A percentile compares a stretch with the other conserved stretches of the same genome.
phyloP scores from a whole-genome alignment of 2,329 filamentous ascomycete genomes.

The Paraphoma chrysanthemicola region DNA sequence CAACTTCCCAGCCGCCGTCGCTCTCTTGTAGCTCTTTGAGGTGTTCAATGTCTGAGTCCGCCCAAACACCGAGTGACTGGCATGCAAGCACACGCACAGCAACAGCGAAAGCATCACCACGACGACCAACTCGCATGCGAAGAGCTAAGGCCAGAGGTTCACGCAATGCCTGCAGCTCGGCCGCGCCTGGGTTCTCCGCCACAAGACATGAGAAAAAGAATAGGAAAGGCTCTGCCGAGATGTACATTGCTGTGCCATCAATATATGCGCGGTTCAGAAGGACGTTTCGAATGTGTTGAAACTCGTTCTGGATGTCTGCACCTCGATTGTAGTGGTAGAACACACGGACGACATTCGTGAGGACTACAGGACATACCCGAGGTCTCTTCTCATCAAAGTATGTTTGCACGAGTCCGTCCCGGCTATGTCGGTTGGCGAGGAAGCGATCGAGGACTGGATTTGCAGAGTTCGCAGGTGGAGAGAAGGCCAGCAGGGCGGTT shows the following conservation, averaged over 20 bases:
- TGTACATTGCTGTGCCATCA: slow-evolving; percentile 43
- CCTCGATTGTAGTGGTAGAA: slow-evolving; percentile 42
- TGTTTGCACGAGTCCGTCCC: slow-evolving; percentile 48
- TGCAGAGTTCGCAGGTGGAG: slow-evolving; percentile 7
- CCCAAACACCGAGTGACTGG: slow-evolving; percentile 26
- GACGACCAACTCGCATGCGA: slow-evolving; percentile 28
- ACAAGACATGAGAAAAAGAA: slow-evolving; percentile 37
- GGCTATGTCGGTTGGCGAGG: slow-evolving; percentile 47
- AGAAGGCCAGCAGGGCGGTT: slow-evolving; percentile 34
- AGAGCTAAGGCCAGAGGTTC: slow-evolving; percentile 28
- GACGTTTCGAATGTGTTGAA: slow-evolving; percentile 27
- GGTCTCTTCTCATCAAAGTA: slow-evolving; percentile 39
- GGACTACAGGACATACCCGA: slow-evolving; percentile 38
- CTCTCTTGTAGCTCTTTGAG: slow-evolving; percentile 37
- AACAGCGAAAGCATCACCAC: slow-evolving; percentile 32
- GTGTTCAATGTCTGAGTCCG: slow-evolving; percentile 12
- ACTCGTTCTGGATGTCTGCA: slow-evolving; percentile 23
- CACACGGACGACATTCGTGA: slow-evolving; percentile 40
- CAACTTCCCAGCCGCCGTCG: slow-evolving; percentile 47
- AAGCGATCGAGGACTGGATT: slow-evolving; percentile 15
- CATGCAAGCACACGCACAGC: slow-evolving; percentile 39
- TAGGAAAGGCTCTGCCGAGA: slow-evolving; percentile 41
- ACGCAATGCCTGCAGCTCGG: slow-evolving; percentile 27
- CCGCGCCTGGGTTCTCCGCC: slow-evolving; percentile 16
- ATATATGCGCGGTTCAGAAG: slow-evolving; percentile 33